A percentile compares a stretch with the other conserved stretches of the same genome.
phyloP scores from a whole-genome alignment of 176 grass and related monocot genomes.

The Zea mays region DNA sequence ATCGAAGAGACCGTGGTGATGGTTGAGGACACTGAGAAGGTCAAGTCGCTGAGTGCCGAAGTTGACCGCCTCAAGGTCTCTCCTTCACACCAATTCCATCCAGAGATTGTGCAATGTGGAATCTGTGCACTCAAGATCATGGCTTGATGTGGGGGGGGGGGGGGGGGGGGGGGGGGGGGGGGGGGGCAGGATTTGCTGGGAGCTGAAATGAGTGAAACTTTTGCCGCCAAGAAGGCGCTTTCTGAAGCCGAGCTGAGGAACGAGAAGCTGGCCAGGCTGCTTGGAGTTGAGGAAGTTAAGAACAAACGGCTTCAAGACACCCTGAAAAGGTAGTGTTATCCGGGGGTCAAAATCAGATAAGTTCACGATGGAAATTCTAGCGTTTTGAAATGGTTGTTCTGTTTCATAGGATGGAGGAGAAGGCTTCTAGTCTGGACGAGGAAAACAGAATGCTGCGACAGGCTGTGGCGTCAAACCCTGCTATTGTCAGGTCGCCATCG shows the following conservation, averaged over 20 bases:
- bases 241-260: constrained; percentile 47
- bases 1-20: no score
- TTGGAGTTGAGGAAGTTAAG: constrained; percentile 53
- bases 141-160: no score
- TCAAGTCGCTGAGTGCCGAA: constrained; percentile 34
- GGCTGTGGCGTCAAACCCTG: constrained; percentile 34
- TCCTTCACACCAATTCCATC: not conserved
- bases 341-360: not conserved
- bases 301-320: constrained; percentile 50
- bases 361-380: not conserved
- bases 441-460: constrained; percentile 62
- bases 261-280: constrained; percentile 44
- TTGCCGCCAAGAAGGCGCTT: constrained; percentile 38
- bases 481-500: constrained; percentile 25
- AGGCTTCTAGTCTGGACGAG: constrained; percentile 44
- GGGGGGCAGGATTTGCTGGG: constrained; percentile 48
- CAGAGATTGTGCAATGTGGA: constrained; percentile 24
- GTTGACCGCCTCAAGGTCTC: constrained; percentile 52
- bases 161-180: no score
- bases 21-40: constrained; percentile 45
- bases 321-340: constrained; percentile 34
- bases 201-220: constrained; percentile 45
- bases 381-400: not conserved
- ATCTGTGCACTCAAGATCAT: not conserved
- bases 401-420: constrained; percentile 56